A percentile compares a stretch with the other conserved stretches of the same genome.
phyloP scores from a whole-genome alignment of 306 rosid species.

The Lathyrus sativus region DNA sequence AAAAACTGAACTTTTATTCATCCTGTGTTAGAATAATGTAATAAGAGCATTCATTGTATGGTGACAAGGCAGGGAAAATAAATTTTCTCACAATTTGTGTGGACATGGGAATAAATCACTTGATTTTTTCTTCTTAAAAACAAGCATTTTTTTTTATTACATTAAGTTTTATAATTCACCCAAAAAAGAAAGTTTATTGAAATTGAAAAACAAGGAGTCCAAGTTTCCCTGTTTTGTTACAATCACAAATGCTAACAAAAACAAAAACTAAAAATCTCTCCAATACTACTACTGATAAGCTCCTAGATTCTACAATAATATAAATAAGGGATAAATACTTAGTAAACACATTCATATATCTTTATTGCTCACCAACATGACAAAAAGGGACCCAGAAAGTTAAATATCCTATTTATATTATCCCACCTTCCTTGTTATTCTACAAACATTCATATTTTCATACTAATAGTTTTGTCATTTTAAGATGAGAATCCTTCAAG shows the following conservation, averaged over 20 bases:
- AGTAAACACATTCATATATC: conserved; percentile 42
- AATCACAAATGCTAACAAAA: conserved; percentile 1
- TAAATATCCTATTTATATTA: conserved; percentile 45
- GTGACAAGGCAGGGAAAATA: too few species aligned
- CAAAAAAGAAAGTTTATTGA: neutral
- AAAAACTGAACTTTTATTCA: conserved; percentile 20
- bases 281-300: conserved; percentile 32
- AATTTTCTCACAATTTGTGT: too few species aligned
- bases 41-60: neutral
- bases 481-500: conserved; percentile 63
- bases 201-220: conserved; percentile 40
- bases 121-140: neutral
- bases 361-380: conserved; percentile 42
- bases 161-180: neutral
- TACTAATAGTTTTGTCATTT: conserved; percentile 16
- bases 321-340: conserved; percentile 38
- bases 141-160: neutral
- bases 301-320: conserved; percentile 47
- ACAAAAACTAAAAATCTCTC: conserved; percentile 20
- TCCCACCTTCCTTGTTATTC: conserved; percentile 39
- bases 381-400: conserved; percentile 47
- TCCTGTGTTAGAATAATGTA: conserved; percentile 10
- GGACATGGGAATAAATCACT: too few species aligned
- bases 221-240: conserved; percentile 36
- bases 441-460: conserved; percentile 7